Base-by-base conservation (phyloP, 2,329 filamentous ascomycete genomes). In the Penicillium sp. region DNA sequence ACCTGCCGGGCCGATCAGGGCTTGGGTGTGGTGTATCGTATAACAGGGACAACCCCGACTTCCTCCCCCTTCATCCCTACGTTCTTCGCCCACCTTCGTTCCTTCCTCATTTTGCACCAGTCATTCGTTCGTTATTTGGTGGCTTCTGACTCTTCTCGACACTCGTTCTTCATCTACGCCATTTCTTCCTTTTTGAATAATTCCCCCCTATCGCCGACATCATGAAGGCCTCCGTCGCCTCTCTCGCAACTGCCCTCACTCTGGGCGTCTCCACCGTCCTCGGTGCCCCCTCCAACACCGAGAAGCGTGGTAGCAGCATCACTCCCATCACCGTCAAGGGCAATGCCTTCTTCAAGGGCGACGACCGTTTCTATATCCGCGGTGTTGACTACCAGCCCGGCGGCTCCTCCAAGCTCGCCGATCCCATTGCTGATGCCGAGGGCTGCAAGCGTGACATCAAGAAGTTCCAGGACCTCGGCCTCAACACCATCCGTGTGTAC, bases 401-500 rank as follows among this genome's bases (percentile, higher is more conserved):
- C 63, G 85, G 85, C 56, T 80, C 83, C 11, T 85, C 83, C 46
- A 71, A 84, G 38, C 73, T 83, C 44, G 74, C 76, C 48, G 91
- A 96, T 68, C 90, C 91, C 54, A 86, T 96, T 47, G 85, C 89
- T 56, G 86, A 95, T 64, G 68, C 77, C 22, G 73, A 73, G 3
- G 75, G 80, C 66, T 96, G 92, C 82, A 81, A 83, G 71, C 87
- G 91, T 59, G 90, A 95, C 68, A 87, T 96, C 63, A 74, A 76
- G 46, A 79, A 90, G 69, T 95, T 96, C 84, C 83, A 89, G 78
- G 82, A 90, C 61, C 80, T 96, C 45, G 90, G 91, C 44, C 78
- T 96, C 75, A 96, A 96, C 80, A 91, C 90, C 24, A 80, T 96
- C 68, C 91, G 92, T 73, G 88, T 96, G 56, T 96, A 96, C 81